Evolutionary conservation across 2,329 filamentous ascomycete genomes (phyloP).

Genomic region (Pezizomycotina sp.): DNA sequence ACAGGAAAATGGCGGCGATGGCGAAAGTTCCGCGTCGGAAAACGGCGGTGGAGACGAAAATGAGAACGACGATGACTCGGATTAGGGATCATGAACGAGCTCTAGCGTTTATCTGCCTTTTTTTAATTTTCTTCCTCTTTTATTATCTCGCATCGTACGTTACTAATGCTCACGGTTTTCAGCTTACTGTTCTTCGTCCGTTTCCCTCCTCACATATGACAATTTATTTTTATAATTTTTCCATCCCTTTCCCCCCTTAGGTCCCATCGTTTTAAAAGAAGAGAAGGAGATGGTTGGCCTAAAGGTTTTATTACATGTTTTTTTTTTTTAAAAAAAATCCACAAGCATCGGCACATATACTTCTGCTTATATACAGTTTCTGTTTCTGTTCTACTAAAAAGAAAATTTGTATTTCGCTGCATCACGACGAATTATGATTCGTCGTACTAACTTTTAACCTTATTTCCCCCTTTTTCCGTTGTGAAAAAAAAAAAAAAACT

Average conservation of each 20-base stretch:
- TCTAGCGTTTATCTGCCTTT: background rate
- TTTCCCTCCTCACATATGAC: background rate
- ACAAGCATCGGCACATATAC: too few relatives aligned
- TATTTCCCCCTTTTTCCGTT: slow-evolving; percentile 4
- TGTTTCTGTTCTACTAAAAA: too few relatives aligned
- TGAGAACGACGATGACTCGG: background rate
- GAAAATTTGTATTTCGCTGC: too few relatives aligned
- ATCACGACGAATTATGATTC: background rate
- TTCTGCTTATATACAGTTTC: too few relatives aligned
- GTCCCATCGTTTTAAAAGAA: too few relatives aligned
- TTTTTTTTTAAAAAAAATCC: too few relatives aligned
- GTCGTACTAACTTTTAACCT: background rate
- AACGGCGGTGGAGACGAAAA: background rate
- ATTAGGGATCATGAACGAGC: background rate
- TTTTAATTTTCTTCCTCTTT: slow-evolving; percentile 1
- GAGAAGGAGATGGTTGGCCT: too few relatives aligned
- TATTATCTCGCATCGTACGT: background rate
- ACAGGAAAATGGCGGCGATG: background rate
- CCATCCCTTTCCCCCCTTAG: too few relatives aligned
- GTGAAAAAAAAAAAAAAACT: slow-evolving; percentile 8
- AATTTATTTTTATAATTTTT: too few relatives aligned
- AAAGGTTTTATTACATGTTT: too few relatives aligned
- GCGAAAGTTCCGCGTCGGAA: background rate
- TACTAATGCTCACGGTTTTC: slow-evolving; percentile 2
- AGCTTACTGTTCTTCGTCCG: slow-evolving; percentile 2